Conservation (phyloP, 129 eudicot species). For the Erigeron canadensis region DNA sequence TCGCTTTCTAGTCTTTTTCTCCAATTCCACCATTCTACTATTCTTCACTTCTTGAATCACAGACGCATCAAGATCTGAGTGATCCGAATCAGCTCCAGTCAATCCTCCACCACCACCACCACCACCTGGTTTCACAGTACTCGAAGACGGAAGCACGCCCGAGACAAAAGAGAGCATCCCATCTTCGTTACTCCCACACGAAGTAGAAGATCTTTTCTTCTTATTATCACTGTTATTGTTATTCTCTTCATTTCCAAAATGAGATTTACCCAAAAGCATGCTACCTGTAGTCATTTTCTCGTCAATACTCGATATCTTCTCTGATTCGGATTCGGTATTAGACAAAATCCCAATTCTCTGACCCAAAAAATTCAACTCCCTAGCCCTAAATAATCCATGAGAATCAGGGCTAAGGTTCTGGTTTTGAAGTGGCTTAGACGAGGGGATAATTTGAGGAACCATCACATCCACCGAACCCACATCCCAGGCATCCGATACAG, state of each 20-base stretch:
- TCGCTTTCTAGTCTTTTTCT: slow-evolving; percentile 73
- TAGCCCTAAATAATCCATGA: slow-evolving; percentile 34
- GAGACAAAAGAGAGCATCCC: slow-evolving; percentile 86
- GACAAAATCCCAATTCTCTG: slow-evolving; percentile 33
- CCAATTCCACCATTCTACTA: slow-evolving; percentile 58
- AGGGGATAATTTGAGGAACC: slow-evolving; percentile 1
- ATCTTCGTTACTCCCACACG: slow-evolving; percentile 72
- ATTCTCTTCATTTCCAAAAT: slow-evolving; percentile 42
- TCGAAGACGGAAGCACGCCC: slow-evolving; percentile 46
- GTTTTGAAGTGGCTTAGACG: no score
- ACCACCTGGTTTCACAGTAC: slow-evolving; percentile 44
- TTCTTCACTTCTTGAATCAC: slow-evolving; percentile 59
- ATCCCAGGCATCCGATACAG: no score
- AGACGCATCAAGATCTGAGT: slow-evolving; percentile 82
- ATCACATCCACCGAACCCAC: slow-evolving; percentile 4
- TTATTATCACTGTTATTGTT: slow-evolving; percentile 28
- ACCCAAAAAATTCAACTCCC: slow-evolving; percentile 69
- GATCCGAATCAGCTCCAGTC: no score
- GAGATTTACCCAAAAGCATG: slow-evolving; percentile 40
- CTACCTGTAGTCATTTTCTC: slow-evolving; percentile 44
- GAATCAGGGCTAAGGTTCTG: slow-evolving; percentile 10
- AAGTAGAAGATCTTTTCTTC: slow-evolving; percentile 59
- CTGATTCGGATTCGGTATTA: slow-evolving; percentile 53
- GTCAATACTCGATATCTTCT: slow-evolving; percentile 68
- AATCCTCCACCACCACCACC: no score